Evolutionary conservation across 352 stramenopile species (phyloP), one percentile per base, ranked within the genome.

Genomic region (Globisporangium nunn): DNA sequence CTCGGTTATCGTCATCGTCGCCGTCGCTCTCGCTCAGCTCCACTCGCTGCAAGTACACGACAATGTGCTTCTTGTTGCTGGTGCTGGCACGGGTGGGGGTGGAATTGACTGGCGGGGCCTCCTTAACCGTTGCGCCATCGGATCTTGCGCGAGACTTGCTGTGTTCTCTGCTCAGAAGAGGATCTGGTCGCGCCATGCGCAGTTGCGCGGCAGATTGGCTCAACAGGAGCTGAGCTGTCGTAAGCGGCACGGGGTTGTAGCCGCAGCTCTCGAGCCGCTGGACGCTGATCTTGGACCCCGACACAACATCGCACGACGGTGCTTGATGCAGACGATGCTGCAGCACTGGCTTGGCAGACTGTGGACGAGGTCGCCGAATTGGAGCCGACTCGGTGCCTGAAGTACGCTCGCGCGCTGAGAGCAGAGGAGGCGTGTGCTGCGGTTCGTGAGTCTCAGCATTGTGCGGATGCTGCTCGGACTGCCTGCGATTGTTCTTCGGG

Each of bases 271-370:
- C 72, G 37, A 74, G 64, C 17, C 69, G 67, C 18, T 59, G 54
- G 6, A 81, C 72, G 44, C 59, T 69, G 51, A 78, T 51, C 29
- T 51, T 52, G 10, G 62, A 59, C 6, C 70, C 70, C 0, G 60
- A 33, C 40, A 72, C 52, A 11, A 51, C 31, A 2, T 52, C 54
- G 3, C 49, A n/a, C 8, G 3, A 33, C 30, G 50, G 18, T 46
- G 23, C 37, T 17, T 43, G 10, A 4, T 43, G 37, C 11, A 12
- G 37, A 43, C 17, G 57, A 43, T 43, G 57, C 40, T 79, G 66
- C n/a, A 74, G 51, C 17, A 68, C 59, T 2, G 74, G 65, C 44
- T 82, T 86, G 31, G 74, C 75, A 1, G 78, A 85, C 40, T 82
- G 72, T 2, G 75, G 74, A 2, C 75, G 74, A 40, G 40, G 18